Base-by-base conservation (phyloP, 345 rosid genomes). In the Capsella bursapastoris region DNA sequence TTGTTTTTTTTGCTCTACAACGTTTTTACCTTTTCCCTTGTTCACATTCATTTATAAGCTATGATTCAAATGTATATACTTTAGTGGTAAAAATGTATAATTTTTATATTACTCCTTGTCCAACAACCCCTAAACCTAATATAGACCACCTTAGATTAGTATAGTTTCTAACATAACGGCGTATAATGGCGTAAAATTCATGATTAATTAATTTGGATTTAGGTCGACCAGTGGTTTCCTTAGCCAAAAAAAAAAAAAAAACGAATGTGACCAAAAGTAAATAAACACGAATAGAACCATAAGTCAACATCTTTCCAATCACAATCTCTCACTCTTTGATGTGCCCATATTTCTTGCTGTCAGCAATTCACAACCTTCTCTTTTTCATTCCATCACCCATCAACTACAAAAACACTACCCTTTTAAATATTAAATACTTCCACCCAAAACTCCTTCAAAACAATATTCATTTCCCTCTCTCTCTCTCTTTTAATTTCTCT, bases 331-430 rank as follows among this genome's bases (percentile, higher is more conserved):
- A 44, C 57, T 25, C 79, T 32, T 53, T 10, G 59, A 50, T 71
- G 72, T 78, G 81, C 81, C 81, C 81, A 72, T 72, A 35, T 43
- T 71, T 57, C 80, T 77, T 49, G 80, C 76, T 77, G 77, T 72
- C 81, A 66, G 15, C 81, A 66, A 72, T 71, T 77, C 50, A 77
- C 68, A 57, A 49, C 61, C 50, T 66, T 62, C 77, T 57, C 61
- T 58, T 64, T 68, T 69, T 76, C 64, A 57, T 76, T 52, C 52
- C 44, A 69, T 58, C 56, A 67, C 60, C 73, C 62, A 31, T 68
- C 79, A 55, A 27, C 28, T 22, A 22, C 25, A 22, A 22, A 37
- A 37, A 12, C 45, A 6, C 37, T 15, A 16, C 0, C 47, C 72
- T 71, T 49, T 63, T 34, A 35, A 63, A 70, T 65, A 65, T 29